These are phyloP conservation scores for Rubus parviflorus DNA, from an alignment of 306 rosid genomes.

Conservation along the genomic window DNA sequence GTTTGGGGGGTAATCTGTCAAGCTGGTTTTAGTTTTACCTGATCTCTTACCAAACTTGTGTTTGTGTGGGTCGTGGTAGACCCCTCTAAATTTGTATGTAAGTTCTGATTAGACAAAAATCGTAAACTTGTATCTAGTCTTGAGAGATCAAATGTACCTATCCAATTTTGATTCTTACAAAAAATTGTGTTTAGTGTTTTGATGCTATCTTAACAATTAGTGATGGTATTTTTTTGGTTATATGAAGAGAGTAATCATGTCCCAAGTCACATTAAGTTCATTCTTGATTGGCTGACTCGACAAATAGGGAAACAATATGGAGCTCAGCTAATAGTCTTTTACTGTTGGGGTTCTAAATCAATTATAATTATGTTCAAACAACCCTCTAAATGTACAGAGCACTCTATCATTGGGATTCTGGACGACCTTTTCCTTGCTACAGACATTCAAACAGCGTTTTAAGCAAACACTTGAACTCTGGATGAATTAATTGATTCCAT, in stretches of 20 bases:
- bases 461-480: not conserved
- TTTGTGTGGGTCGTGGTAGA: not conserved
- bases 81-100: constrained; percentile 1
- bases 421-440: not conserved
- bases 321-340: not conserved
- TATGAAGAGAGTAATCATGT: not conserved
- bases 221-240: not conserved
- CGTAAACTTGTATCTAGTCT: not conserved
- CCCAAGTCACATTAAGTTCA: not conserved
- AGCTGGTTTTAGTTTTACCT: not conserved
- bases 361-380: no score
- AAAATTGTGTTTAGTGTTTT: not conserved
- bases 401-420: not conserved
- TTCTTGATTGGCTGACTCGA: not conserved
- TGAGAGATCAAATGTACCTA: not conserved
- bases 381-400: not conserved
- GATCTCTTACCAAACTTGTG: constrained; percentile 14
- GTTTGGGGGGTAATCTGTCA: not conserved
- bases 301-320: not conserved
- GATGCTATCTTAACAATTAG: not conserved
- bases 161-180: not conserved
- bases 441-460: not conserved
- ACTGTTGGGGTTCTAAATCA: not conserved
- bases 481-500: not conserved
- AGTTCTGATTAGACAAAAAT: not conserved